Base-by-base conservation (phyloP, 768 basidiomycete genomes). In the Suillus decipiens region DNA sequence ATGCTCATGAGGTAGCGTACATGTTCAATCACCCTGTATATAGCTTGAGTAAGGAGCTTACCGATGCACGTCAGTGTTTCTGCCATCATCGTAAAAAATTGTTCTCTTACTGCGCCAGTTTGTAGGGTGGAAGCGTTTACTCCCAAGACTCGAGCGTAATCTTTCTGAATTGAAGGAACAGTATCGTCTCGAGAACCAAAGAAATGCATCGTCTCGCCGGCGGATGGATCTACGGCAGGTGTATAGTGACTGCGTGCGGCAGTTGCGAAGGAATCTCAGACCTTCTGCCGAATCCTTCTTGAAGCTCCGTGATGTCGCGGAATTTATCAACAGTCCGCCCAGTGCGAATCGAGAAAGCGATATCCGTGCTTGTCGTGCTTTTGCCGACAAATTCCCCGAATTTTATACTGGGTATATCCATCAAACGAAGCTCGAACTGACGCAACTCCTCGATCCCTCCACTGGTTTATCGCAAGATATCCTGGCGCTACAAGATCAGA, bases 61-160 rank as follows among this genome's bases (percentile, higher is more conserved):
- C 59, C 9, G 47, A 59, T 19, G 19, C 59, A 33, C 59, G 59
- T 54, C 31, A 59, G 59, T 59, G 12, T 10, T 19, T 42, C 22
- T 8, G 7, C 34, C 34, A 59, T 31, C 15, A 28, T 45, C 14
- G 15, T 12, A 24, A 22, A 36, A 15, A 28, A 9, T 54, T 12
- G 4, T 24, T 14, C 8, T 10, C 22, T 24, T 24, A 37, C 22
- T 56, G 15, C 22, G 6, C 24, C 41, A 33, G 7, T 59, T 54
- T 54, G 3, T 22, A 59, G 59, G 59, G 15, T 59, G 59, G 59
- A 42, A 45, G 12, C 47, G 43, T 36, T 33, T 59, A 3, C 59
- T 42, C 15, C 59, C 59, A 5, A 59, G 19, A 15, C 14, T 59
- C 5, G 59, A 54, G 47, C 28, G 14, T n/a, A 12, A 31, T 11